phyloP scores from a whole-genome alignment of 129 eudicot genomes.

The Artemisia tridentata region DNA sequence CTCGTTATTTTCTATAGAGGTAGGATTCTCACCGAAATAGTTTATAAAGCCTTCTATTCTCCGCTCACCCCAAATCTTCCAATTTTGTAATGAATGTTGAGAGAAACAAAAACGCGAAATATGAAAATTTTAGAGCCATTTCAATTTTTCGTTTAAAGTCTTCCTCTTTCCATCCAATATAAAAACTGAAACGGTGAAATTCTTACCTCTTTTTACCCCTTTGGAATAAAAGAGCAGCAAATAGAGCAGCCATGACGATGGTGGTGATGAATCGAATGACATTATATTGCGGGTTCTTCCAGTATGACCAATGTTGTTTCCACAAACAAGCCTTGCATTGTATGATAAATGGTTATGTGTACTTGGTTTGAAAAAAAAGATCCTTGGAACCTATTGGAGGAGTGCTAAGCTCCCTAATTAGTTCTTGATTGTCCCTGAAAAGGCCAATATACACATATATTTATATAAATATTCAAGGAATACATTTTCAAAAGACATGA shows the following conservation, averaged over 20 bases:
- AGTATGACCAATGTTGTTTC: constrained; percentile 52
- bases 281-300: constrained; percentile 51
- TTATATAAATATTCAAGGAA: not conserved
- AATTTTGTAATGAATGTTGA: too few species aligned
- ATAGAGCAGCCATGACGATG: constrained; percentile 33
- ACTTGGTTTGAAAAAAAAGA: constrained; percentile 7
- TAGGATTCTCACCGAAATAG: too few species aligned
- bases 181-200: too few species aligned
- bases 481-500: not conserved
- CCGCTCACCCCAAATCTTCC: too few species aligned
- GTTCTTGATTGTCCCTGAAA: constrained; percentile 21
- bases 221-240: constrained; percentile 39
- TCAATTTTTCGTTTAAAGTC: too few species aligned
- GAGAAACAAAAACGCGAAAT: too few species aligned
- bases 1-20: not conserved
- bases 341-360: constrained; percentile 10
- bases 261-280: constrained; percentile 39
- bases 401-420: constrained; percentile 15
- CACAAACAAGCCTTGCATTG: constrained; percentile 56
- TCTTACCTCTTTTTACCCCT: constrained; percentile 38
- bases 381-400: constrained; percentile 21
- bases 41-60: too few species aligned
- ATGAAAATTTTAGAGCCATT: too few species aligned
- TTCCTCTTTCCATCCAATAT: too few species aligned
- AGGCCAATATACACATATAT: not conserved